Base-by-base conservation (phyloP, 225 moss, liverwort and hornwort genomes). In the Rhytidiadelphus loreus region DNA sequence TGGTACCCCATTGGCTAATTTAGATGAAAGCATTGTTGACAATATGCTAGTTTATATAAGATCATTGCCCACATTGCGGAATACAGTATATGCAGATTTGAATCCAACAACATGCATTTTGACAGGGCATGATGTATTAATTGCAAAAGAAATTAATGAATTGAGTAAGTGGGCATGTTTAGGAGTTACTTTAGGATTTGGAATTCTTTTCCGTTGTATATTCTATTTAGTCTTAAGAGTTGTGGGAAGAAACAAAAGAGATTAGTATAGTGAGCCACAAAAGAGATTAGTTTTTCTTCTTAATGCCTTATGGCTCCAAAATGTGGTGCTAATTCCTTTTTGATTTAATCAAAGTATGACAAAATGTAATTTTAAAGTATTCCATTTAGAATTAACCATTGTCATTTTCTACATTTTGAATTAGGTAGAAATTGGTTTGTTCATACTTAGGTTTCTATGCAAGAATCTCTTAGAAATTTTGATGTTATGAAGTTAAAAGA, bases 111-210 rank as follows among this genome's bases (percentile, higher is more conserved):
- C 98, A 43, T 98, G 98, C 80, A 89, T 97, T 80, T 83, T 93
- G 24, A 88, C 91, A 2, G 95, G 97, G 55, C 90, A 87, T n/a
- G 89, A 92, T n/a, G 86, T 98, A 7, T 75, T 98, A 37, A 81
- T 83, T 28, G 90, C 81, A 68, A 95, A 94, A 83, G 89, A 92
- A 62, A 93, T 97, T 8, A 93, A 91, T 5, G 86, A 91, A 58
- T 71, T 97, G 23, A 95, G 88, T 77, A 97, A 98, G 69, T 98
- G 98, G 98, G 44, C 75, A 57, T 97, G 96, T 68, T 81, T 97
- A 76, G 93, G 81, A 50, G 43, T 97, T 64, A 98, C 96, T 4
- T 84, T 97, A 43, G 90, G 90, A 55, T 97, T 97, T 86, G 98
- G 98, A 60, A 52, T 90, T 13, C 3, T 96, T 26, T 96, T 93